A percentile compares a stretch with the other conserved stretches of the same genome.
Evolutionary conservation across 495 filamentous ascomycete genomes (phyloP).

Genomic region (Amorphotheca resinae): DNA sequence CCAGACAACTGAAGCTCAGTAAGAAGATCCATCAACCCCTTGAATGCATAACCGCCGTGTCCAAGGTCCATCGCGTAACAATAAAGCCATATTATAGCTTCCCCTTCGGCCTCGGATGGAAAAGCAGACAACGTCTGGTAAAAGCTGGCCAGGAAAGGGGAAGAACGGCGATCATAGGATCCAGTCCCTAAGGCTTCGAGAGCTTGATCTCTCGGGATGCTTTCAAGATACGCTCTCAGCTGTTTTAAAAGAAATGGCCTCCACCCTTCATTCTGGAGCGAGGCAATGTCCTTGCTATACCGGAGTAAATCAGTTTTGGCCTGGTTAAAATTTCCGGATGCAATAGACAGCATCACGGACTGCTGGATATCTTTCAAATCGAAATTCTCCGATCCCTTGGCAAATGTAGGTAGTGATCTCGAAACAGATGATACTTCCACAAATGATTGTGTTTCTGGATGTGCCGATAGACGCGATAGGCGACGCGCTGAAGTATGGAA

Average conservation of each 20-base stretch:
- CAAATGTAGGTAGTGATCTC: not conserved
- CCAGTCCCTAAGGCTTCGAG: constrained; percentile 29
- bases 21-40: constrained; percentile 23
- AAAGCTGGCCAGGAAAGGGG: constrained; percentile 36
- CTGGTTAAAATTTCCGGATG: constrained; percentile 7
- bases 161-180: constrained; percentile 31
- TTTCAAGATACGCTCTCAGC: constrained; percentile 27
- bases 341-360: not conserved
- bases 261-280: constrained; percentile 9
- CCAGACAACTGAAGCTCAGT: constrained; percentile 23
- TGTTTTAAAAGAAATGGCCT: constrained; percentile 13
- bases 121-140: constrained; percentile 25
- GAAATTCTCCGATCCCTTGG: constrained; percentile 1
- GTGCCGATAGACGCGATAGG: not conserved
- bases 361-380: constrained; percentile 6
- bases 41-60: constrained; percentile 29
- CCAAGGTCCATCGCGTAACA: constrained; percentile 27
- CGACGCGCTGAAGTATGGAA: constrained; percentile 11
- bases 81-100: constrained; percentile 25
- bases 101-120: constrained; percentile 22
- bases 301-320: constrained; percentile 2
- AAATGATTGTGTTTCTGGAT: too few relatives aligned
- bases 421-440: too few relatives aligned
- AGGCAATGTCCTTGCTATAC: constrained; percentile 1
- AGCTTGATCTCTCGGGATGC: constrained; percentile 23